Conservation (phyloP, 345 rosid species). For the Salix caprea region DNA sequence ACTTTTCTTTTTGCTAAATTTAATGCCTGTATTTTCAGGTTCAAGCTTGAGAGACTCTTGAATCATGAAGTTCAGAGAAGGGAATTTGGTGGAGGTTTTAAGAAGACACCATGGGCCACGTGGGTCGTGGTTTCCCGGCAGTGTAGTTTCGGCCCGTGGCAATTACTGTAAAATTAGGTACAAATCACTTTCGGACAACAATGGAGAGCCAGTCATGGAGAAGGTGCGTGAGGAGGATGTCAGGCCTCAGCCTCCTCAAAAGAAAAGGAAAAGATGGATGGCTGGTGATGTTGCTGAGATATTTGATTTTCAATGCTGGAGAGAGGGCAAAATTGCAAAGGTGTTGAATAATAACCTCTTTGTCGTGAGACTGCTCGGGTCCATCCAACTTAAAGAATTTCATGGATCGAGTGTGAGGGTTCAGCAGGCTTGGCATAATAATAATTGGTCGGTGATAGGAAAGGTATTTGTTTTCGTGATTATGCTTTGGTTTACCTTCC, state of each 20-base stretch:
- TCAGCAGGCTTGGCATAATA: slow-evolving; percentile 29
- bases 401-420: slow-evolving; percentile 26
- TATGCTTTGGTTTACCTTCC: background rate
- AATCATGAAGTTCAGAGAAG: slow-evolving; percentile 28
- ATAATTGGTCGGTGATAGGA: slow-evolving; percentile 25
- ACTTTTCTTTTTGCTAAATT: background rate
- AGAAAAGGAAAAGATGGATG: slow-evolving; percentile 26
- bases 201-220: slow-evolving; percentile 23
- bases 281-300: slow-evolving; percentile 39
- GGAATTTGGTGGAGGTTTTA: slow-evolving; percentile 31
- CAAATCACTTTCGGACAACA: slow-evolving; percentile 9
- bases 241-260: slow-evolving; percentile 31
- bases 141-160: slow-evolving; percentile 23
- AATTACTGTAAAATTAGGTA: slow-evolving; percentile 25
- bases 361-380: slow-evolving; percentile 34
- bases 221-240: slow-evolving; percentile 24
- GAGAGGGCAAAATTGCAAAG: slow-evolving; percentile 32
- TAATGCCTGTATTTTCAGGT: slow-evolving; percentile 12
- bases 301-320: slow-evolving; percentile 38
- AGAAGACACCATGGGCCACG: slow-evolving; percentile 30
- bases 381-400: slow-evolving; percentile 35
- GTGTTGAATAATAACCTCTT: slow-evolving; percentile 20
- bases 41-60: background rate
- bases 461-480: slow-evolving; percentile 26
- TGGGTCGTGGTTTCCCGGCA: slow-evolving; percentile 41